Conservation (phyloP, 306 rosid genomes). For the Myrica gale region DNA sequence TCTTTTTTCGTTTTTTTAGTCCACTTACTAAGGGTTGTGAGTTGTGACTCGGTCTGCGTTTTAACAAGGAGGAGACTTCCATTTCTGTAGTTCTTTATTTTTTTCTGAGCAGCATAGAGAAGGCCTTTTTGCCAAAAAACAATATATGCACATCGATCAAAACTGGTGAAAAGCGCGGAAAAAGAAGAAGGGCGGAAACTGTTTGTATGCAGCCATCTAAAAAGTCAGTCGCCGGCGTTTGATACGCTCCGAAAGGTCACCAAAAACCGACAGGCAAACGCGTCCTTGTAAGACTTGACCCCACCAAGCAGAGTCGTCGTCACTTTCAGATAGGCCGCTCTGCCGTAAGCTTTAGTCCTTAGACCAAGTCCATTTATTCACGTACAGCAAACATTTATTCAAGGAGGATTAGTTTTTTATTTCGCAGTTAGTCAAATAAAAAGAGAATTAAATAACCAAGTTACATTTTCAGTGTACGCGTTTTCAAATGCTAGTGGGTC, state of each 20-base stretch:
- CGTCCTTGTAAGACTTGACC: not conserved
- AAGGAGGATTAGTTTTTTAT: not conserved
- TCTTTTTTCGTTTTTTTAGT: too few species aligned
- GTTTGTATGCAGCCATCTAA: not conserved
- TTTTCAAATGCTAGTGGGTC: slow-evolving; percentile 44
- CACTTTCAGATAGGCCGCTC: not conserved
- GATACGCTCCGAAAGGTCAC: not conserved
- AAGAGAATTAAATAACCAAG: not conserved
- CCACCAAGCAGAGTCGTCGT: not conserved
- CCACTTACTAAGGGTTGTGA: too few species aligned
- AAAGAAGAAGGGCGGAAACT: not conserved
- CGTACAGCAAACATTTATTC: not conserved
- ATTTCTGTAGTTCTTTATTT: too few species aligned
- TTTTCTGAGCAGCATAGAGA: not conserved
- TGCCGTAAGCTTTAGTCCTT: slow-evolving; percentile 12
- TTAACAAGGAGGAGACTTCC: too few species aligned
- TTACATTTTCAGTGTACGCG: slow-evolving; percentile 43
- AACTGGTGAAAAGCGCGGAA: too few species aligned
- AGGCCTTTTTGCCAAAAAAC: not conserved
- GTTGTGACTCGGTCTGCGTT: too few species aligned
- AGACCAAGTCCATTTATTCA: not conserved
- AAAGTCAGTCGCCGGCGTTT: not conserved
- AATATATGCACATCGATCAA: not conserved
- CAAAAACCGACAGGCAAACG: not conserved
- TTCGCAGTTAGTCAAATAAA: not conserved